Base-by-base conservation (phyloP, 2,329 filamentous ascomycete species). In the Pseudogymnoascus sp. region DNA sequence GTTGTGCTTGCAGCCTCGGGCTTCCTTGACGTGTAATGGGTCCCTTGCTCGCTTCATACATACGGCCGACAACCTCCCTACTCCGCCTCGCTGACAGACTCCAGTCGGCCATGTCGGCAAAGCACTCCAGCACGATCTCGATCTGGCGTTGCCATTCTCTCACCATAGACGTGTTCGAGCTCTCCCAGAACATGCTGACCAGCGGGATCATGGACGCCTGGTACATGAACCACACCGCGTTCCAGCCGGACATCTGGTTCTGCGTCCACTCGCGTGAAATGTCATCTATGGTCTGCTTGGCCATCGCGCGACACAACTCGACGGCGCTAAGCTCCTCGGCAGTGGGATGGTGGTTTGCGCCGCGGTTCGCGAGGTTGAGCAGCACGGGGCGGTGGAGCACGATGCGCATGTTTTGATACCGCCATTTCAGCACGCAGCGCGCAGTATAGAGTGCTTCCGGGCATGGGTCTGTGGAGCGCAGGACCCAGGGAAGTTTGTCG, bases 191-290 rank as follows among this genome's bases (percentile, higher is more conserved):
- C 11, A 92, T 78, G 22, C 84, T 88, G 9, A 93, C 82, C 1
- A 93, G 80, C 0, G 89, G 89, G 7, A 92, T 85, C 86, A 92
- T 90, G 66, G 84, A 85, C 0, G 89, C 88, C 72, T 92, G 89
- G 75, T 91, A 92, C 64, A 90, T 82, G 74, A 91, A 88, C 88
- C 89, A 92, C 2, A 90, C 88, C 0, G 87, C 89, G 71, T 91
- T 90, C 89, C 89, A 92, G 7, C 89, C 89, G 0, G 84, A 85
- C 76, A 92, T 89, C 70, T 91, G 84, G 70, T 90, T 89, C 52
- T 85, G 82, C 52, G 83, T 83, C 76, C 88, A 91, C 65, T 89
- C 87, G 22, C 80, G 78, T 9, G 85, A 81, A 65, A 92, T 90
- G 64, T 91, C 88, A 63, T 86, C 82, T 65, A 92, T 90, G 0